A percentile compares a stretch with the other conserved stretches of the same genome.
phyloP scores from a whole-genome alignment of 257 asterid species.

The Capsicum pubescens region DNA sequence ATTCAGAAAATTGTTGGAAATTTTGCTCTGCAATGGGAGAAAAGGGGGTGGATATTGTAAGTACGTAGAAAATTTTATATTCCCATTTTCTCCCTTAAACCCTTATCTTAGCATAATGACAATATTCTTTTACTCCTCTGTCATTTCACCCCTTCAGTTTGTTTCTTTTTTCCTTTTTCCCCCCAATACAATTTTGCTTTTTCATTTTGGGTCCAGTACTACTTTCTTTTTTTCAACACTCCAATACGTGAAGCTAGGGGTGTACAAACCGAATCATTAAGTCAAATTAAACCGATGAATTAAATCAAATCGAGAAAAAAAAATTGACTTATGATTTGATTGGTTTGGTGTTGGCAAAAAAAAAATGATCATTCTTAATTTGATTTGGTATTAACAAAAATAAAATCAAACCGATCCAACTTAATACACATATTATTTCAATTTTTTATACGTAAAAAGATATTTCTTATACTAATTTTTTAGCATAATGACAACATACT shows the following conservation, averaged over 20 bases:
- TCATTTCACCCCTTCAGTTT: background rate
- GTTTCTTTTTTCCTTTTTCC: background rate
- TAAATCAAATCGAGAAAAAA: no score
- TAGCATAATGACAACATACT: no score
- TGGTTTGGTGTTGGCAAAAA: no score
- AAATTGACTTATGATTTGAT: no score
- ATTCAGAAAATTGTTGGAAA: background rate
- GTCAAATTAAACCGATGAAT: no score
- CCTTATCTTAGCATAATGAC: slow-evolving; percentile 25
- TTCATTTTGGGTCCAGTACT: background rate
- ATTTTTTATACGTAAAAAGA: no score
- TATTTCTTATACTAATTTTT: no score
- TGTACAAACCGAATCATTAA: no score
- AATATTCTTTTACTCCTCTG: background rate
- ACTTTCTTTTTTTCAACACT: background rate
- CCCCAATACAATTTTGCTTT: background rate
- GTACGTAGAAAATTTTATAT: background rate
- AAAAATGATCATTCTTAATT: no score
- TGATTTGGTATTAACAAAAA: no score
- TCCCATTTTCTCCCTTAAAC: slow-evolving; percentile 34
- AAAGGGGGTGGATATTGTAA: slow-evolving; percentile 20
- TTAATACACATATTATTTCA: no score
- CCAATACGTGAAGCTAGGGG: background rate
- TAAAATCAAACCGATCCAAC: no score
- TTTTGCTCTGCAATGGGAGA: background rate